These are phyloP conservation scores for Diaporthe velutina DNA, from an alignment of 2,329 filamentous ascomycete species.

Conservation along the genomic window DNA sequence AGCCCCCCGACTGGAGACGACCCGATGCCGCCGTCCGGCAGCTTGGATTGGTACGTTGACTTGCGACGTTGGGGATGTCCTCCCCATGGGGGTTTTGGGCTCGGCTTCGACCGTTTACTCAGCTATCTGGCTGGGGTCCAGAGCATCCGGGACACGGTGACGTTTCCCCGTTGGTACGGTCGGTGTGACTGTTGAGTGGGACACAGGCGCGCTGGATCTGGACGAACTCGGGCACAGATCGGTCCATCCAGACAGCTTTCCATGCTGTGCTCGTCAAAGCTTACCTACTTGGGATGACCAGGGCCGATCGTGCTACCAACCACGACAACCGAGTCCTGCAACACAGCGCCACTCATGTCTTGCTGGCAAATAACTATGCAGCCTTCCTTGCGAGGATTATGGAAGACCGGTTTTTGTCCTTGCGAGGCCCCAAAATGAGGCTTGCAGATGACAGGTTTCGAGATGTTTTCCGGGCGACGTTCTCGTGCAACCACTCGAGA, in stretches of 20 bases:
- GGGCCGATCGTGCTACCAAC: constrained; percentile 46
- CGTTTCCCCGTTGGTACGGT: constrained; percentile 83
- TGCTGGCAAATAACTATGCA: constrained; percentile 36
- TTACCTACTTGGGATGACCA: constrained; percentile 54
- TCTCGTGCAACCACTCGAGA: constrained; percentile 5
- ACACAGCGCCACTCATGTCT: constrained; percentile 36
- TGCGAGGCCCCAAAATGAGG: constrained; percentile 34
- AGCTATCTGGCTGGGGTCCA: constrained; percentile 85
- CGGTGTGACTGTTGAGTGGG: constrained; percentile 68
- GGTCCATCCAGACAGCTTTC: constrained; percentile 4
- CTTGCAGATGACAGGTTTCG: constrained; percentile 45
- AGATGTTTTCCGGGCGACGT: constrained; percentile 33
- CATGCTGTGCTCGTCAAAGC: constrained; percentile 53
- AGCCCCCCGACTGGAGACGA: constrained; percentile 41
- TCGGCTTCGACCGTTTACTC: constrained; percentile 89
- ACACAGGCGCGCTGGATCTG: constrained; percentile 34
- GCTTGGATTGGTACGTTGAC: constrained; percentile 87
- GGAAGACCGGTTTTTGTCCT: constrained; percentile 10
- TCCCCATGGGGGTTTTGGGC: constrained; percentile 89
- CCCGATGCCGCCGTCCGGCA: constrained; percentile 23
- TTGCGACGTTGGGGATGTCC: constrained; percentile 91
- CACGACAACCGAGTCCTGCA: constrained; percentile 37
- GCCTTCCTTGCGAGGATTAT: constrained; percentile 36
- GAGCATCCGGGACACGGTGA: constrained; percentile 87
- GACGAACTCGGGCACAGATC: constrained; percentile 21